These are phyloP conservation scores for Anisogramma anomala DNA, from an alignment of 2,329 filamentous ascomycete species.

Conservation along the genomic window DNA sequence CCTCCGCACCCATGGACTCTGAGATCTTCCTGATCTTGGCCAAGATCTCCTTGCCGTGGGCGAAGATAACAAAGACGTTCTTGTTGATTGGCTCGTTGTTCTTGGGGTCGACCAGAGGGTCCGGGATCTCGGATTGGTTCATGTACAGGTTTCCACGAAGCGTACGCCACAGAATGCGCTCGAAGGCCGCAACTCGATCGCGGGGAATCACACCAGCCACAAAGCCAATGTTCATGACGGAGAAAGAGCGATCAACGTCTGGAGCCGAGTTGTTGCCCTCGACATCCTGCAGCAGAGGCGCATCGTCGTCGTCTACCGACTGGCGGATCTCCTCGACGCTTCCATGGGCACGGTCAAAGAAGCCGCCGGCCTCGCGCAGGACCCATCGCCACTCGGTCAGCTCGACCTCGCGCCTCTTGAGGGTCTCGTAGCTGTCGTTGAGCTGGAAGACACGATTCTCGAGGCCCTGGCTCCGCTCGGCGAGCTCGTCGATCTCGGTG, in stretches of 20 bases:
- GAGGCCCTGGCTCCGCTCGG: slow-evolving; percentile 81
- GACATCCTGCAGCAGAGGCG: slow-evolving; percentile 82
- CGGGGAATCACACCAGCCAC: slow-evolving; percentile 91
- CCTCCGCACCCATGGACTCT: slow-evolving; percentile 87
- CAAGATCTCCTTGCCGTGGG: slow-evolving; percentile 94
- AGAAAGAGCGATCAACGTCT: slow-evolving; percentile 76
- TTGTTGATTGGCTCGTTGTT: slow-evolving; percentile 90
- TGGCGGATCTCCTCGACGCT: slow-evolving; percentile 94
- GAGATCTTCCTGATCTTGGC: slow-evolving; percentile 99
- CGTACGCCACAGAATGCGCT: slow-evolving; percentile 94
- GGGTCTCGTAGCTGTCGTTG: slow-evolving; percentile 95
- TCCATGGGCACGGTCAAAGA: slow-evolving; percentile 92
- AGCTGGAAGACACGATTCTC: slow-evolving; percentile 84
- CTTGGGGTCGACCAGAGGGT: slow-evolving; percentile 80
- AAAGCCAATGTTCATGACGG: slow-evolving; percentile 97
- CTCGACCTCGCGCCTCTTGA: slow-evolving; percentile 96
- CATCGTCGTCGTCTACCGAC: slow-evolving; percentile 82
- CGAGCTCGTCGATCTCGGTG: slow-evolving; percentile 90
- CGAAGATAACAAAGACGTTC: slow-evolving; percentile 99
- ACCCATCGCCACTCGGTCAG: slow-evolving; percentile 98
- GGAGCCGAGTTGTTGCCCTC: slow-evolving; percentile 63
- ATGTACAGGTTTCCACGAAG: slow-evolving; percentile 97
- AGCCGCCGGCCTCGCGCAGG: slow-evolving; percentile 85
- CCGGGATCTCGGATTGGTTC: slow-evolving; percentile 98
- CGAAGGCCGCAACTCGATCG: slow-evolving; percentile 87